Base-by-base conservation (phyloP, 768 basidiomycete genomes). In the Sporobolomyces pararoseus region DNA sequence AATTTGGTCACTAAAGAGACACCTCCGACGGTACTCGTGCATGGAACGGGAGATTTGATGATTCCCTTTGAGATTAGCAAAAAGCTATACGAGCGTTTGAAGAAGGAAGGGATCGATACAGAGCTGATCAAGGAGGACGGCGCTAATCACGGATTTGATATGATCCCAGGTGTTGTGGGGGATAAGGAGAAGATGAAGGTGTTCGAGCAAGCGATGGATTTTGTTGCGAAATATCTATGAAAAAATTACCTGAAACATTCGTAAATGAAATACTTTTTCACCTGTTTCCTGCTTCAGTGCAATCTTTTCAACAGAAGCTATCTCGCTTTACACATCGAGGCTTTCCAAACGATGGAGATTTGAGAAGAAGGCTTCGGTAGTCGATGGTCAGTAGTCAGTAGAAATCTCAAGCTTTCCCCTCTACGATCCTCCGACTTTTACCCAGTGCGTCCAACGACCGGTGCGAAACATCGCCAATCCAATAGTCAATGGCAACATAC, bases 141-240 rank as follows among this genome's bases (percentile, higher is more conserved):
- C 10, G 60, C 54, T 53, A 63, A 69, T 29, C 72, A 73, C 55
- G 72, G 72, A 12, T 73, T 68, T n/a, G 72, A 73, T 37, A 35
- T 73, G 23, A 14, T 66, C 3, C 64, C 67, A 25, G 72, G 72
- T 2, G 55, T 50, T 12, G 10, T 39, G 6, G 67, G 31, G 2
- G 55, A 69, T 21, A 5, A 17, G 54, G 31, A 46, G 21, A 50
- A 53, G 34, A 58, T 50, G 64, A 25, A 23, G 39, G 64, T 60
- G 47, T 58, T 63, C 14, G 50, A 69, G 4, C 1, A 19, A 14
- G 72, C 72, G 23, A 63, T 61, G n/a, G 72, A 68, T 17, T 73
- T 69, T 42, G 32, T 73, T 17, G 72, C 67, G 3, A 68, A 54
- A 53, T 68, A 65, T 46, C 19, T 72, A 1, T 60, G 25, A 31